Conservation (phyloP, 139 green algal species). For the Chlamydomonas sphaeroides region DNA sequence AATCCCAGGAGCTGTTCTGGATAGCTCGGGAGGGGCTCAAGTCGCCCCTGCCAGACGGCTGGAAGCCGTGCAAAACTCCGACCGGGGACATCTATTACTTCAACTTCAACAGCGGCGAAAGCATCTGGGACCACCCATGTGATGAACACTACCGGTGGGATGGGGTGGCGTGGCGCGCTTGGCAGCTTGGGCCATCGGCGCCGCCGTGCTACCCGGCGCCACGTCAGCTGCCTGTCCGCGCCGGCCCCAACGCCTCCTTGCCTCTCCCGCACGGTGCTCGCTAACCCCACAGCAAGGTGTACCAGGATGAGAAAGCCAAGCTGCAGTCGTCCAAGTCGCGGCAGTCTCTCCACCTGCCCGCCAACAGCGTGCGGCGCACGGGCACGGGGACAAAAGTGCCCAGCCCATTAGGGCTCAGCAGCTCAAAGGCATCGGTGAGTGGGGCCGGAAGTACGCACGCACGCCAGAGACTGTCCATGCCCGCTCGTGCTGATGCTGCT, state of each 20-base stretch:
- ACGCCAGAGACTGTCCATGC: no score
- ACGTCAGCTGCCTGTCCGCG: no score
- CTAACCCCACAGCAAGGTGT: slow-evolving; percentile 55
- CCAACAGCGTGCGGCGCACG: slow-evolving; percentile 12
- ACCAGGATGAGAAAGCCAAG: slow-evolving; percentile 68
- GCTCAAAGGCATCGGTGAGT: slow-evolving; percentile 33
- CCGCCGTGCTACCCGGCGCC: no score
- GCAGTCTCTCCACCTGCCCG: neutral
- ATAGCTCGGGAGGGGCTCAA: slow-evolving; percentile 82
- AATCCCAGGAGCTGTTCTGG: slow-evolving; percentile 84
- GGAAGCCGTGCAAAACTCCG: slow-evolving; percentile 84
- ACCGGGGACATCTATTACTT: slow-evolving; percentile 88
- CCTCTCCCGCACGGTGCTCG: no score
- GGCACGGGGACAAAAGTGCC: slow-evolving; percentile 29
- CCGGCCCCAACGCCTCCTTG: no score
- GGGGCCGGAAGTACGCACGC: no score
- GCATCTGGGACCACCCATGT: slow-evolving; percentile 87
- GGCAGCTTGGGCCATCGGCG: no score
- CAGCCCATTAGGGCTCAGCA: slow-evolving; percentile 34
- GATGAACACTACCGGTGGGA: slow-evolving; percentile 73
- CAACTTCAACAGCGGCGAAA: slow-evolving; percentile 82
- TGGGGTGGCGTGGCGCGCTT: no score
- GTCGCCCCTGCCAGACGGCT: slow-evolving; percentile 77
- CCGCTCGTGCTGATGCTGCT: no score
- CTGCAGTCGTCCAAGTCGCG: slow-evolving; percentile 5